Base-by-base conservation (phyloP, 2,329 filamentous ascomycete genomes). In the Sporothrix brasiliensis region DNA sequence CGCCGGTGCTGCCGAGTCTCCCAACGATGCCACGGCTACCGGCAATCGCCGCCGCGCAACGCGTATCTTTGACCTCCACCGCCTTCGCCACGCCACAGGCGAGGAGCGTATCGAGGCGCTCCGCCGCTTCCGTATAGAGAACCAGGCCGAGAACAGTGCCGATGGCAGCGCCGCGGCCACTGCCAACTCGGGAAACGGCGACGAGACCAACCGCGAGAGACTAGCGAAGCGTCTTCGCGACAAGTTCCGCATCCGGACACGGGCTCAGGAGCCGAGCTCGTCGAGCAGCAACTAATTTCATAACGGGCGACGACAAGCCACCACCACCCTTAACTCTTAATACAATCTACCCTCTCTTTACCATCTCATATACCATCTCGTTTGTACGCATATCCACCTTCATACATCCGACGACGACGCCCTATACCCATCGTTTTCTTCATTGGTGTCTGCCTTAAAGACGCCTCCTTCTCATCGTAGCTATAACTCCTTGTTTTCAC, bases 81-180 rank as follows among this genome's bases (percentile, higher is more conserved):
- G 85, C 58, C 79, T 90, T 21, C 83, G 87, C 13, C 83, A 88
- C 71, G 87, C 87, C n/a, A 81, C 87, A 0, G 81, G 84, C 3
- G 86, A 89, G 73, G 88, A 90, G 77, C 86, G 87, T n/a, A 87
- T 90, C 69, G 86, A 85, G 69, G 85, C 83, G 6, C 80, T 90
- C 5, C 82, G 88, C 49, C 83, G 83, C 68, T 81, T 84, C 61
- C 79, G 82, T 21, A 78, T 81, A 52, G 82, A 81, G 74, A 72
- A 68, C 21, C 82, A 81, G 72, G 80, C 78, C 9, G 72, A 74
- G n/a, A 19, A n/a, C 16, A 27, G 58, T 30, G 27, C 54, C 72
- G 72, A 74, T 13, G 24, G 39, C 19, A 30, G 56, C 24, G 27
- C 54, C 72, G 30, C 27, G 61, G 19, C 53, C 61, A 9, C 71